Evolutionary conservation across 768 basidiomycete species (phyloP).

Genomic region (Termitomyces sp.): DNA sequence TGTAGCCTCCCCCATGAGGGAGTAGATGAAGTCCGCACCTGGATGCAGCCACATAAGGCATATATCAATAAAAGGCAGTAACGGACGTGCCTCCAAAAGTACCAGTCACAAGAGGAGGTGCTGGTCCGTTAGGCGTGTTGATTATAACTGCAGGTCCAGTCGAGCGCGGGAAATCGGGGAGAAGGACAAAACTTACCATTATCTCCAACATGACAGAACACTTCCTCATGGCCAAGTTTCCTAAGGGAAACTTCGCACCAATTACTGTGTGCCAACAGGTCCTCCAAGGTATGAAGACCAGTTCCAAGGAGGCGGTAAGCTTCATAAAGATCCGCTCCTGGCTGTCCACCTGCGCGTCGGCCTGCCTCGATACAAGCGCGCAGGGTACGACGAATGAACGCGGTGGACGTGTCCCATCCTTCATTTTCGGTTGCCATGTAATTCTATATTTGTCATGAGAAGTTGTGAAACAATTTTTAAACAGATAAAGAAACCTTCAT

Average conservation of each 20-base stretch:
- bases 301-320: slow-evolving; percentile 70
- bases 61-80: neutral
- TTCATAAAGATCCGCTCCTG: slow-evolving; percentile 54
- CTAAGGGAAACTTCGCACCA: slow-evolving; percentile 73
- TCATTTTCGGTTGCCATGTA: slow-evolving; percentile 70
- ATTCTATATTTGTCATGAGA: slow-evolving; percentile 35
- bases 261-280: slow-evolving; percentile 74
- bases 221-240: slow-evolving; percentile 62
- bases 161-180: neutral
- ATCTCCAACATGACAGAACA: slow-evolving; percentile 80
- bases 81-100: slow-evolving; percentile 50
- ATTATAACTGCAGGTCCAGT: slow-evolving; percentile 27
- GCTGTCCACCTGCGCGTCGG: slow-evolving; percentile 47
- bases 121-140: slow-evolving; percentile 48
- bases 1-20: slow-evolving; percentile 58
- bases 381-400: slow-evolving; percentile 58
- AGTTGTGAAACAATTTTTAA: neutral
- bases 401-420: slow-evolving; percentile 73
- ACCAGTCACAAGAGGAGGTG: slow-evolving; percentile 63
- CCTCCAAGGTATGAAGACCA: slow-evolving; percentile 65
- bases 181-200: slow-evolving; percentile 25
- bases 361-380: slow-evolving; percentile 63
- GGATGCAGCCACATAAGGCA: neutral
- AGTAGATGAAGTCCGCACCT: slow-evolving; percentile 61
- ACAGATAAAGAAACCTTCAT: slow-evolving; percentile 55